These are phyloP conservation scores for Aureobasidium lini DNA, from an alignment of 2,329 filamentous ascomycete species.

Conservation along the genomic window DNA sequence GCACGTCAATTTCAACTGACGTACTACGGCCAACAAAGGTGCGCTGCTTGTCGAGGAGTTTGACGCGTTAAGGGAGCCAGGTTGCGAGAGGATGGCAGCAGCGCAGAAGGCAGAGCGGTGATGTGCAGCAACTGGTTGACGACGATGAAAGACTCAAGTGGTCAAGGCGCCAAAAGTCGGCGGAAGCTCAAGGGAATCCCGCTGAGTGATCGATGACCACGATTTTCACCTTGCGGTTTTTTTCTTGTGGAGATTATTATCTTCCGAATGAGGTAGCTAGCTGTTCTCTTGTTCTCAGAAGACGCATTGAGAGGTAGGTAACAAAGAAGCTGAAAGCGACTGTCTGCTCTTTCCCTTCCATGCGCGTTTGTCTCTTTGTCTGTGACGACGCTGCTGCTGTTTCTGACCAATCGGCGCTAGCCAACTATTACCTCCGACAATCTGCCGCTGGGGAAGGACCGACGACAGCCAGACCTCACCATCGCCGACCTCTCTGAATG, in stretches of 20 bases:
- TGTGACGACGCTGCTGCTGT: neutral
- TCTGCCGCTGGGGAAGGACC: neutral
- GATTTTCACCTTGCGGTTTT: neutral
- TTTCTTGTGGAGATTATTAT: neutral
- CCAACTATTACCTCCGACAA: neutral
- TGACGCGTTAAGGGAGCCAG: neutral
- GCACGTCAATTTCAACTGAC: slow-evolving; percentile 7
- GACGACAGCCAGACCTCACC: slow-evolving; percentile 8
- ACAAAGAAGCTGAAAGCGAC: neutral
- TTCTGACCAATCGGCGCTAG: slow-evolving; percentile 8
- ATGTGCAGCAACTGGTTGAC: slow-evolving; percentile 10
- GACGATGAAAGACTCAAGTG: slow-evolving; percentile 11
- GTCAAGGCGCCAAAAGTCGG: slow-evolving; percentile 6
- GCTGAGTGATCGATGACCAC: neutral
- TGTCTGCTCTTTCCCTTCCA: neutral
- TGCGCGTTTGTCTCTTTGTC: neutral
- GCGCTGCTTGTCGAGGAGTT: neutral
- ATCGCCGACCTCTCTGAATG: slow-evolving; percentile 16
- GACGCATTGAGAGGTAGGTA: neutral
- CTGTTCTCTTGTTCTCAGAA: neutral
- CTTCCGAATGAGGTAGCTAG: neutral
- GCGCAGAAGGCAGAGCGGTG: slow-evolving; percentile 9
- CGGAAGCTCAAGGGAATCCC: slow-evolving; percentile 2
- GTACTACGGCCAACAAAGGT: slow-evolving; percentile 5
- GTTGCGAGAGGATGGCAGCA: neutral